Conservation (phyloP, 495 filamentous ascomycete species). For the Penicillium cinerascens region DNA sequence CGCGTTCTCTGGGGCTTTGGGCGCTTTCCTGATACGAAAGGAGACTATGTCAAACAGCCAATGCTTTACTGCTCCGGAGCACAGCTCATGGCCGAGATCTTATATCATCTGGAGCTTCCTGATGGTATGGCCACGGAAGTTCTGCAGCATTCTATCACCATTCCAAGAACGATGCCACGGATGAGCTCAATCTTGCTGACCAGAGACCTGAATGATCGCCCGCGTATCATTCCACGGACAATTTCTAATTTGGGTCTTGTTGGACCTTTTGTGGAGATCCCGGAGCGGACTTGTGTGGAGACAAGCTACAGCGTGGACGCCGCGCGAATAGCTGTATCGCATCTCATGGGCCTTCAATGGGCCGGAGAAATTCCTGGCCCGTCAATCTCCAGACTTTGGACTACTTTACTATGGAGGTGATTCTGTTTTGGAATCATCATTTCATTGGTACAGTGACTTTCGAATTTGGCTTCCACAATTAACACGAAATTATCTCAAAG, state of each 20-base stretch:
- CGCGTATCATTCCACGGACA: slow-evolving; percentile 6
- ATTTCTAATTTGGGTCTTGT: slow-evolving; percentile 12
- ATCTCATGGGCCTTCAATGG: slow-evolving; percentile 3
- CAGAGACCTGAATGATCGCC: slow-evolving; percentile 4
- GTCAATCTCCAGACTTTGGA: background rate
- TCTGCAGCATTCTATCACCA: slow-evolving; percentile 2
- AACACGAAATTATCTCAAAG: no score
- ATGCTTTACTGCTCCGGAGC: slow-evolving; percentile 34
- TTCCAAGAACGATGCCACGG: slow-evolving; percentile 22
- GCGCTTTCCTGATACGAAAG: slow-evolving; percentile 20
- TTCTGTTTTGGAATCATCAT: background rate
- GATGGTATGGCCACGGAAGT: background rate
- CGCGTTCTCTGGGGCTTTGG: slow-evolving; percentile 37
- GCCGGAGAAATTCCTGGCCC: background rate
- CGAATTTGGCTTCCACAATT: no score
- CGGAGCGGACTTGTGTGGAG: slow-evolving; percentile 6
- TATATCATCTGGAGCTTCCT: slow-evolving; percentile 25
- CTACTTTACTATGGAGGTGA: background rate
- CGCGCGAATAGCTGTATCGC: slow-evolving; percentile 8
- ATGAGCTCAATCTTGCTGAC: slow-evolving; percentile 12
- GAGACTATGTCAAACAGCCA: slow-evolving; percentile 34
- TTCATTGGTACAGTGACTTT: no score
- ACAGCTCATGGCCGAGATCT: slow-evolving; percentile 33
- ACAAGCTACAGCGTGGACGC: slow-evolving; percentile 4
- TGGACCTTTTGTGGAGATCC: slow-evolving; percentile 14